Base-by-base conservation (phyloP, 768 basidiomycete genomes). In the Mycena amicta region DNA sequence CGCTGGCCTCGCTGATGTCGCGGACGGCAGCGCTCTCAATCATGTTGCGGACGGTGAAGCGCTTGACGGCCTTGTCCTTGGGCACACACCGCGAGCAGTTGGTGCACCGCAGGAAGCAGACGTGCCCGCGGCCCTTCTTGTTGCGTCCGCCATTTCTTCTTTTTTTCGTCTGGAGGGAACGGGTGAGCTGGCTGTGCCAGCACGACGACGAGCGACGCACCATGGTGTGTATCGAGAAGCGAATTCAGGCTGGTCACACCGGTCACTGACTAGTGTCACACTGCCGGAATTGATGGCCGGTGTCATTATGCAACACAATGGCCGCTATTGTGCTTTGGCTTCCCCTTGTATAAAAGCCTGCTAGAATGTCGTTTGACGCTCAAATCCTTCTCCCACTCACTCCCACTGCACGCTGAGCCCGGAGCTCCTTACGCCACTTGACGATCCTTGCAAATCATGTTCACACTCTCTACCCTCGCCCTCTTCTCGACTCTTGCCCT, bases 21-120 rank as follows among this genome's bases (percentile, higher is more conserved):
- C 95, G 84, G 67, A 98, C 93, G 54, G 96, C 96, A 45, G 97
- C 97, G 71, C 92, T 92, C 85, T 98, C 96, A 57, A 99, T 95
- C 93, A 98, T 98, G 87, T 99, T 99, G 78, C 95, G 88, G 71
- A 98, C 96, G 37, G 95, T 97, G 86, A 96, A 96, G 52, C 97
- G 85, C 83, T 97, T 97, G 89, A 98, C 97, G 66, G 96, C 96
- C 86, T 98, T 98, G 83, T 98, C 96, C 84, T 98, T 98, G 67
- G 83, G 89, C 58, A 97, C 95, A 74, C 93, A 95, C 67, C 97
- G 92, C 72, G 93, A 93, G 86, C 97, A 99, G 88, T 99, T 99
- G 67, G 95, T 95, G 85, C 97, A 99, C 70, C 97, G 91, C 73
- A 99, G 85, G 75, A 92, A 93, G 63, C 77, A 83, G 75, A 94